Evolutionary conservation across 768 basidiomycete species (phyloP), one percentile per base, ranked within the genome.

Genomic region (Cyathus striatus): DNA sequence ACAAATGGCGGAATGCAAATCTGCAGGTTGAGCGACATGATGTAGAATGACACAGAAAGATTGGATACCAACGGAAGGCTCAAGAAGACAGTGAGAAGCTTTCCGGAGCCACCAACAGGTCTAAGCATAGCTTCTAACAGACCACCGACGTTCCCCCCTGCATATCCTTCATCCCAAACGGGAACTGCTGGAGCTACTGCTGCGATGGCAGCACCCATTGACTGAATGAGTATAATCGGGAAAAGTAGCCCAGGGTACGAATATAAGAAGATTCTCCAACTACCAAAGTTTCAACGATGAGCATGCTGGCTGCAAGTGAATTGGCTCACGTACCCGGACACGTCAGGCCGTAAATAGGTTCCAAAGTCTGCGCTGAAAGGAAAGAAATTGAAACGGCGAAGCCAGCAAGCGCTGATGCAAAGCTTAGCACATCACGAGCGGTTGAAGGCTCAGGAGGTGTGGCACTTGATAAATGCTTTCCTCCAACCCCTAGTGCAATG

Each of bases 21-120:
- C 55, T 91, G 89, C 49, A 88, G 66, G 55, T 79, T 83, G 45
- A 91, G 71, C 1, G 81, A 78, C 44, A 85, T 76, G 34, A 83
- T 87, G 60, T 96, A 96, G 48, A 91, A 81, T 5, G 87, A 85
- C 2, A 82, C 78, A 1, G 88, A 86, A 35, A 89, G 83, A 62
- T 92, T 93, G 2, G 78, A 86, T 2, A 81, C 80, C 30, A 91
- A 86, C 37, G 84, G 86, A 16, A 96, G 66, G 43, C 86, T 86
- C 48, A 94, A 70, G 35, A 95, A 63, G 25, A 92, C 84, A 0
- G 81, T 84, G 34, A 91, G 66, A 66, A 90, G 84, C 55, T 86
- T 85, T 6, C 87, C 83, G 57, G 89, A 90, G 24, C 75, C 75
- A 30, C 79, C 79, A 0, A 71, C 69, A 1, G 88, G 88, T n/a